Conservation (phyloP, 176 grass and related monocot species). For the Triticum dicoccoides region DNA sequence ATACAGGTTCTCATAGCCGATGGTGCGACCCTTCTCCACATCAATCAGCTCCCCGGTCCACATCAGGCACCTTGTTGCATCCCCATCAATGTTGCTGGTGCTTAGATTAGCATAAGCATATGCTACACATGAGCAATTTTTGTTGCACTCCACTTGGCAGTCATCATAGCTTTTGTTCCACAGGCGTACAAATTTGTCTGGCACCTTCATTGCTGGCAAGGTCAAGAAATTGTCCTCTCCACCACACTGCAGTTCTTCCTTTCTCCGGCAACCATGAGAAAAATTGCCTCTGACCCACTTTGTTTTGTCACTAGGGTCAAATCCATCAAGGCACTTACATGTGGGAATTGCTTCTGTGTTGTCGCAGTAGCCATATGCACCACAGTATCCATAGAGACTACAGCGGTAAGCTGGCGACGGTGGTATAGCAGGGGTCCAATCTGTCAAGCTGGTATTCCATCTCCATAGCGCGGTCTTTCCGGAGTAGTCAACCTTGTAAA, state of each 20-base stretch:
- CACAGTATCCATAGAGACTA: background rate
- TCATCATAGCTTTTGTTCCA: conserved; percentile 23
- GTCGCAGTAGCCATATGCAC: background rate
- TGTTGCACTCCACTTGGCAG: conserved; percentile 18
- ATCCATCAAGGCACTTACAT: conserved; percentile 28
- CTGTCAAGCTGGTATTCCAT: background rate
- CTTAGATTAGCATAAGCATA: conserved; percentile 38
- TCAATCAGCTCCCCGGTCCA: conserved; percentile 39
- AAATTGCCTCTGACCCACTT: background rate
- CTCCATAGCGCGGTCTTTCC: background rate
- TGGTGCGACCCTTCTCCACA: background rate
- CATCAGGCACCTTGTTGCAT: conserved; percentile 18
- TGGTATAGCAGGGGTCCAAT: accelerated
- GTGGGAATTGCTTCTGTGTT: background rate
- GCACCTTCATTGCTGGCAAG: background rate
- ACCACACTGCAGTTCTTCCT: background rate
- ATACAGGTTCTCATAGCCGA: conserved; percentile 15
- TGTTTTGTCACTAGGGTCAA: background rate
- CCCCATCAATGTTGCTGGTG: background rate
- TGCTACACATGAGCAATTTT: conserved; percentile 54
- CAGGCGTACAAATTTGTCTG: conserved; percentile 2
- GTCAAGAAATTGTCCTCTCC: conserved; percentile 5
- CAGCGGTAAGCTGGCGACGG: background rate
- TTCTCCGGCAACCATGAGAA: background rate
- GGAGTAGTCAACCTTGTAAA: background rate